Evolutionary conservation across 495 filamentous ascomycete species (phyloP), one percentile per base, ranked within the genome.

Genomic region (Penicillium bovifimosum): DNA sequence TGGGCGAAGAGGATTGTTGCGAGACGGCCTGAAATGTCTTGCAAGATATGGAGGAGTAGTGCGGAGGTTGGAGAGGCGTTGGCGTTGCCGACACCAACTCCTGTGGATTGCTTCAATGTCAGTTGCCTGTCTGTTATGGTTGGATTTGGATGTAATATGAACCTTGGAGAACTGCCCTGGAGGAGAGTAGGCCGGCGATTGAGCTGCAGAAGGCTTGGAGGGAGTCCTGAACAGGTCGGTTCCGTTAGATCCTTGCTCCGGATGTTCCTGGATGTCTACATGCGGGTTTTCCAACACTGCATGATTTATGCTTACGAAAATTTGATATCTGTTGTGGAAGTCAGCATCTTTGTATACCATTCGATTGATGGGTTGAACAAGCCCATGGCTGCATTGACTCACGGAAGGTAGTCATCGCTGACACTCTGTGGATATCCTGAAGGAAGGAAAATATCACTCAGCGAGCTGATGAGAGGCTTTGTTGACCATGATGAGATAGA

Each of bases 131-230:
- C 26, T 32, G 39, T n/a, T n/a, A 17, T 34, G 16, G 9, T 38
- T 32, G 10, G 42, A 24, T 7, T 10, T 43, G 18, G 8, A 9
- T 48, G 52, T 46, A 14, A 49, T 36, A 38, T 54, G 27, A 62
- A 79, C 91, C 91, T 82, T 95, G 82, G 35, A 98, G 79, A 3
- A 96, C 90, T 1, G 93, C 93, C 57, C 93, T 79, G 41, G 87
- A 93, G 36, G 90, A 86, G 31, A 98, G 74, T 8, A 98, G 76
- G 2, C 90, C 87, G 4, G 91, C 90, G 55, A 98, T 95, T 42
- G 90, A 93, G 62, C 88, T 93, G 47, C 88, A 88, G 70, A 98
- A 98, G 29, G 93, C 93, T 71, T 96, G 93, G 6, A 98, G 77
- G 0, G 92, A 96, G 76, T 98, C 93, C 86, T 91, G 13, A 17